phyloP scores from a whole-genome alignment of 495 filamentous ascomycete genomes.

The Penicillium riverlandense region DNA sequence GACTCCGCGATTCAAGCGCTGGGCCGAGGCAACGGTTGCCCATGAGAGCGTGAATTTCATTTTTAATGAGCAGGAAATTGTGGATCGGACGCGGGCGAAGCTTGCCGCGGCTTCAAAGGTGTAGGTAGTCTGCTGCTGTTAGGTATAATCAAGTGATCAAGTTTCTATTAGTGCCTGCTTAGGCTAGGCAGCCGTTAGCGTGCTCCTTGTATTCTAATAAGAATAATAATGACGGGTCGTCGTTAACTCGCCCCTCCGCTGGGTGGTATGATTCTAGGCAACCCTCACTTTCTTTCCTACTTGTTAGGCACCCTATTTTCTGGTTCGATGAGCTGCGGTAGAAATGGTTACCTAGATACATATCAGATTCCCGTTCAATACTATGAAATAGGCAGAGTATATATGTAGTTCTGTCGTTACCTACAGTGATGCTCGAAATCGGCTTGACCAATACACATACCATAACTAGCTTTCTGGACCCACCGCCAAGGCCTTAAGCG shows the following conservation, averaged over 20 bases:
- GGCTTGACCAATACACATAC: too few species aligned
- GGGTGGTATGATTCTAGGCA: constrained; percentile 4
- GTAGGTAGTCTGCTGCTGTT: constrained; percentile 1
- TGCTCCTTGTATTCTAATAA: too few species aligned
- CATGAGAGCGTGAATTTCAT: constrained; percentile 64
- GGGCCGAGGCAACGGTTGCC: constrained; percentile 53
- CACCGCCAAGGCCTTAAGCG: too few species aligned
- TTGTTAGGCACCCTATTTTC: neutral
- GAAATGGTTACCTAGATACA: too few species aligned
- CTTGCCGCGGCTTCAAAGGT: constrained; percentile 14
- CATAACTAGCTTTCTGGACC: too few species aligned
- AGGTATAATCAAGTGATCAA: neutral
- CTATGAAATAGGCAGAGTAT: too few species aligned
- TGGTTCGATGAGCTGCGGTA: too few species aligned
- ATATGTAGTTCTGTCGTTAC: neutral
- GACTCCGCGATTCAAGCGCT: constrained; percentile 59
- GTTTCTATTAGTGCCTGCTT: too few species aligned
- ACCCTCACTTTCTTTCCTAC: neutral
- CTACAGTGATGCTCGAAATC: too few species aligned
- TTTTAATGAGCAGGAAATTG: constrained; percentile 40
- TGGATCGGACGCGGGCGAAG: constrained; percentile 14
- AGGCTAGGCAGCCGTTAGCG: too few species aligned
- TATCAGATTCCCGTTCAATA: too few species aligned
- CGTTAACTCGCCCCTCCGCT: neutral
- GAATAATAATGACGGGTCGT: too few species aligned